Conservation (phyloP, 495 filamentous ascomycete genomes). For the Lasiosphaeria miniovina region DNA sequence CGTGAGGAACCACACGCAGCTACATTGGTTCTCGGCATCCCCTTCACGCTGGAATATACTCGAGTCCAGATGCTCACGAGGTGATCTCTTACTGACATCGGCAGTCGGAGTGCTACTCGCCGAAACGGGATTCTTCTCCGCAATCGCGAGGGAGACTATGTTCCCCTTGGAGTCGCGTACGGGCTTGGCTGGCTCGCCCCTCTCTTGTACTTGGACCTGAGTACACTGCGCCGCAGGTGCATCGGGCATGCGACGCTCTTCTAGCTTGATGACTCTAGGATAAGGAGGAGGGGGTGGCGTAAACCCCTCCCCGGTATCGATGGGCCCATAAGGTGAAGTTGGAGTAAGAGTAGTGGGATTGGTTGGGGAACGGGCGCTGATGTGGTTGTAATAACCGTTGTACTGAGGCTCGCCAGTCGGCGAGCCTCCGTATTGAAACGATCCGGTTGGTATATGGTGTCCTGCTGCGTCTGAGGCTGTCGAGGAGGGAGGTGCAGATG, state of each 20-base stretch:
- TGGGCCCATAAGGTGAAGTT: constrained; percentile 11
- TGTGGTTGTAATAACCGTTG: background rate
- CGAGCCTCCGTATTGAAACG: background rate
- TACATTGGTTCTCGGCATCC: constrained; percentile 24
- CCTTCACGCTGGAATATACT: constrained; percentile 3
- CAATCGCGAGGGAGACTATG: constrained; percentile 53
- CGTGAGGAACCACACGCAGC: constrained; percentile 30
- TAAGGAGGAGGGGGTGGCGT: constrained; percentile 41
- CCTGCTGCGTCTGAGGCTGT: background rate
- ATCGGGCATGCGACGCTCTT: constrained; percentile 64
- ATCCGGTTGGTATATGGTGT: constrained; percentile 2
- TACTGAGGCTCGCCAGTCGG: constrained; percentile 5
- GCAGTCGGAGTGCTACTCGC: background rate
- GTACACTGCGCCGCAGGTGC: constrained; percentile 51
- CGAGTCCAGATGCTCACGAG: background rate
- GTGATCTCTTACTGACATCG: constrained; percentile 7
- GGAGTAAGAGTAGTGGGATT: background rate
- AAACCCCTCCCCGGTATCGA: constrained; percentile 17
- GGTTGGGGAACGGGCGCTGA: background rate
- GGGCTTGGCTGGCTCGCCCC: constrained; percentile 34
- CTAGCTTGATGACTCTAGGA: constrained; percentile 73
- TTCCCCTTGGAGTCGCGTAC: constrained; percentile 39
- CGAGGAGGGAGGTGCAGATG: constrained; percentile 1
- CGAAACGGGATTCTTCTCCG: constrained; percentile 41
- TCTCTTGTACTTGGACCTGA: constrained; percentile 61